Conservation (phyloP, 257 asterid species). For the Mitragyna speciosa region DNA sequence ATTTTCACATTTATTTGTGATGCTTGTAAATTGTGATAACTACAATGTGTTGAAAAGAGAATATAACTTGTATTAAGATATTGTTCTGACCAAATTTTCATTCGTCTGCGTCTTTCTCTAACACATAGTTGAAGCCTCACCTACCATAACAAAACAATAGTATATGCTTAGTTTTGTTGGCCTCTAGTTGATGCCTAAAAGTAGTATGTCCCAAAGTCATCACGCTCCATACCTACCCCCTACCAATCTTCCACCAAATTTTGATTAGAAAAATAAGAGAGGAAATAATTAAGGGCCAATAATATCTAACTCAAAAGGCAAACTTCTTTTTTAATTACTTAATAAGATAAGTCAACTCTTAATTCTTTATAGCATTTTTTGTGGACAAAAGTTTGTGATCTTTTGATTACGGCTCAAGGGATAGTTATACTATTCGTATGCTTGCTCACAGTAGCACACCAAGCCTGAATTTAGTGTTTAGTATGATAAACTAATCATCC, state of each 20-base stretch:
- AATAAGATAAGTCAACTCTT: background rate
- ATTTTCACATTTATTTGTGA: too few species aligned
- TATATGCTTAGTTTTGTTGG: background rate
- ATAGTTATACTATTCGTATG: background rate
- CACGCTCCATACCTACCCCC: slow-evolving; percentile 8
- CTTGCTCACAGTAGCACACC: background rate
- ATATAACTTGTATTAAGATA: too few species aligned
- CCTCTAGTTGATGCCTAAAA: background rate
- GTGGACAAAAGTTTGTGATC: background rate
- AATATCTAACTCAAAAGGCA: background rate
- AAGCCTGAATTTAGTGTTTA: background rate
- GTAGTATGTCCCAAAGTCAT: background rate
- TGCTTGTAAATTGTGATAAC: too few species aligned
- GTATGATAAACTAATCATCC: too few species aligned
- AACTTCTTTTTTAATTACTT: background rate
- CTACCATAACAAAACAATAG: background rate
- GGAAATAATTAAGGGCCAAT: background rate
- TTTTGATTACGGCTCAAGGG: background rate
- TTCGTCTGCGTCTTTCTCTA: background rate
- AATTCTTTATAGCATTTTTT: background rate
- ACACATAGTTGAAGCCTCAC: background rate
- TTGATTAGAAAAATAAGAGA: background rate
- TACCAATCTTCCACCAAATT: slow-evolving; percentile 5
- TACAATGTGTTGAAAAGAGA: too few species aligned
- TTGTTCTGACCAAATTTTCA: background rate